These are phyloP conservation scores for Penicillium sumatraense DNA, from an alignment of 2,329 filamentous ascomycete species.

Conservation along the genomic window DNA sequence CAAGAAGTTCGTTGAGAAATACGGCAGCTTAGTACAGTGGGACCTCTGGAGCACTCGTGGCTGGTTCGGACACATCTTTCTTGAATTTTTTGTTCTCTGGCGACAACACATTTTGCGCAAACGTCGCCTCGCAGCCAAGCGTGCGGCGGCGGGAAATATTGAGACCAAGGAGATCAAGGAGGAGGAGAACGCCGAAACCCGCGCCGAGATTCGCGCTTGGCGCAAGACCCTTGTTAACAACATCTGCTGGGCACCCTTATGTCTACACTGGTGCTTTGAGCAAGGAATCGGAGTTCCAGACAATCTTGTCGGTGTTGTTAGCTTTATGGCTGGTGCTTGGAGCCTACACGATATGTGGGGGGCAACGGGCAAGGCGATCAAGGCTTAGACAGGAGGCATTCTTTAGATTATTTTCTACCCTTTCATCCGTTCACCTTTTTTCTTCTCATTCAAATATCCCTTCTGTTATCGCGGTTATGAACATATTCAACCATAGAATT, in stretches of 20 bases:
- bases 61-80: constrained; percentile 77
- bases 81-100: constrained; percentile 73
- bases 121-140: constrained; percentile 31
- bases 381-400: neutral
- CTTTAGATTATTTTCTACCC: neutral
- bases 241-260: constrained; percentile 78
- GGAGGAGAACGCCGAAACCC: constrained; percentile 36
- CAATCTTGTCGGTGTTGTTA: constrained; percentile 62
- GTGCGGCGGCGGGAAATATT: constrained; percentile 13
- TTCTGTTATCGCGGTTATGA: neutral
- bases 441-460: constrained; percentile 3
- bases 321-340: constrained; percentile 55
- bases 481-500: constrained; percentile 3
- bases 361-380: constrained; percentile 34
- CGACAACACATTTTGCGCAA: constrained; percentile 45
- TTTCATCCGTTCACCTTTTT: neutral
- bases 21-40: constrained; percentile 62
- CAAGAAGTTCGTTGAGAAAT: constrained; percentile 42
- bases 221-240: constrained; percentile 68
- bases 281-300: constrained; percentile 65
- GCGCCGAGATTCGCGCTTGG: constrained; percentile 58
- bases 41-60: constrained; percentile 76
- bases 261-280: constrained; percentile 79
- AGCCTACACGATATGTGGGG: constrained; percentile 52
- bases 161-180: constrained; percentile 28